phyloP scores from a whole-genome alignment of 2,329 filamentous ascomycete genomes.

The Epichloe baconii region DNA sequence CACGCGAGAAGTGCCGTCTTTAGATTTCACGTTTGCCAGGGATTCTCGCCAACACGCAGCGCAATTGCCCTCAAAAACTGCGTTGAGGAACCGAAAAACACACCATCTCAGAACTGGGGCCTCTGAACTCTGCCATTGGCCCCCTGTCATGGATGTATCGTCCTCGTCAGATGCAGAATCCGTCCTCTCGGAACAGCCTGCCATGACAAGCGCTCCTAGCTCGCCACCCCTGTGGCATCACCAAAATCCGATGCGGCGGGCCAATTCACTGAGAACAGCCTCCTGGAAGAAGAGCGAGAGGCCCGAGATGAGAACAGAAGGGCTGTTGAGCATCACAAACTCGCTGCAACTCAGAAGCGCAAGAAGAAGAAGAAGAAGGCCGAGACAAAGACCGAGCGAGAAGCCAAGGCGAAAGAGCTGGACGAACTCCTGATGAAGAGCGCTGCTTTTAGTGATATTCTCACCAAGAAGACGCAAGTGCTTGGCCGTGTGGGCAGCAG shows the following conservation, averaged over 20 bases:
- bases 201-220: slow-evolving; percentile 24
- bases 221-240: slow-evolving; percentile 21
- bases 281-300: slow-evolving; percentile 24
- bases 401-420: slow-evolving; percentile 44
- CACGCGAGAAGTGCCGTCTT: neutral
- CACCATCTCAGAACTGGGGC: neutral
- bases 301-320: slow-evolving; percentile 27
- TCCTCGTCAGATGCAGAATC: slow-evolving; percentile 22
- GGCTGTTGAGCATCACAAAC: slow-evolving; percentile 32
- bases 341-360: slow-evolving; percentile 26
- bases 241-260: slow-evolving; percentile 7
- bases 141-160: slow-evolving; percentile 15
- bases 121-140: neutral
- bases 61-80: neutral
- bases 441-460: slow-evolving; percentile 46
- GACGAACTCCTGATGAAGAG: slow-evolving; percentile 47
- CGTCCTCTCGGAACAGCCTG: slow-evolving; percentile 14
- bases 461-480: slow-evolving; percentile 50
- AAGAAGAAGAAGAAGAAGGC: slow-evolving; percentile 37
- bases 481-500: slow-evolving; percentile 48
- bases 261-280: slow-evolving; percentile 14
- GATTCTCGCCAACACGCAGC: neutral
- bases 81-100: neutral
- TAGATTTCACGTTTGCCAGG: neutral
- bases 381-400: slow-evolving; percentile 39